Base-by-base conservation (phyloP, 495 filamentous ascomycete species). In the Staphylotrichum longicolle region DNA sequence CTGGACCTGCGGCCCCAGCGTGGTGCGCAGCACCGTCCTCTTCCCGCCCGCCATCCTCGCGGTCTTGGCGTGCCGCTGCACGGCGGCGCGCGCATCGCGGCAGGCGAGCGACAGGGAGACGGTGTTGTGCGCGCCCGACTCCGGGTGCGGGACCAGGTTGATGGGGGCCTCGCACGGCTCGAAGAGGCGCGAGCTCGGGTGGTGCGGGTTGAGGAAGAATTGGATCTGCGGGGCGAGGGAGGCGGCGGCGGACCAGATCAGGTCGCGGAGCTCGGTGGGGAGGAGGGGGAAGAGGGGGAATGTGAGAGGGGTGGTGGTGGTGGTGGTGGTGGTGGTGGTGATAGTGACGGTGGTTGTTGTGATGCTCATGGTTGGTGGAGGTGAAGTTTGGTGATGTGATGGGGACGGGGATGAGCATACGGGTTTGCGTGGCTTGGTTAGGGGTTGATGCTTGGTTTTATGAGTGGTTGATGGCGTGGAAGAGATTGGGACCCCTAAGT, bases 111-210 rank as follows among this genome's bases (percentile, higher is more conserved):
- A 62, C 12, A 71, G 60, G 33, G 67, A 50, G 34, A 57, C 34
- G 3, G 48, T 45, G 51, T 58, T 58, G 39, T 61, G 57, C 37
- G 62, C 68, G 48, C 71, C 67, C 0, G 74, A 70, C 37, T 80
- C 75, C n/a, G 39, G 50, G 57, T 61, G 46, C 8, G 69, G 67
- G 14, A 66, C 14, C 14, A 71, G 58, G 47, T 60, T 35, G 58
- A 66, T 34, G 3, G 35, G 34, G 34, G 32, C 48, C 40, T 71
- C 69, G 41, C 56, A 32, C 0, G 65, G 70, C 53, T 70, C 64
- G 63, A 67, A 68, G 15, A 9, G 14, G 4, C 83, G 76, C 15
- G 72, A 72, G 12, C 84, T 27, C 82, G 51, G 81, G 81, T 45
- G 86, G 73, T 12, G 80, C 76, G 33, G 85, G 80, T 39, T 39